Evolutionary conservation across 176 grass and related monocot species (phyloP).

Genomic region (Oryza nivara): DNA sequence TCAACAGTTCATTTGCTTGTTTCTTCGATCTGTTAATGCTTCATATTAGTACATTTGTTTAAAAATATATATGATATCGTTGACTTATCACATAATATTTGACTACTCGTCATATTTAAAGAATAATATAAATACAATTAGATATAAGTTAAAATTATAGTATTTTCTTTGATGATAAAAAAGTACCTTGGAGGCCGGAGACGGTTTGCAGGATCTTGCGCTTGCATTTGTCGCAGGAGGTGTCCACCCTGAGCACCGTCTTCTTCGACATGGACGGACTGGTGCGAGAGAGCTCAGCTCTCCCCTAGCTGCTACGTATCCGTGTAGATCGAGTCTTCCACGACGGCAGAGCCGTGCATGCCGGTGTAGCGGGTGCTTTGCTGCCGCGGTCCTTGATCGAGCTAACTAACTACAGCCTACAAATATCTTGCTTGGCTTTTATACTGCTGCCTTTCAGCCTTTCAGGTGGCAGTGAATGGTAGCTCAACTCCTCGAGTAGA

Average conservation of each 20-base stretch:
- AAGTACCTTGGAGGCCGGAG: conserved; percentile 59
- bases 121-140: too few species aligned
- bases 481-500: conserved; percentile 41
- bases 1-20: not conserved
- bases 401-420: not conserved
- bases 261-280: conserved; percentile 51
- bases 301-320: not conserved
- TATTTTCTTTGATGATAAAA: too few species aligned
- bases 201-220: conserved; percentile 71
- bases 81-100: too few species aligned
- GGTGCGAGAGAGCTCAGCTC: not conserved
- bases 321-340: too few species aligned
- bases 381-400: not conserved
- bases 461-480: conserved; percentile 24
- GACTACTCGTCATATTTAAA: too few species aligned
- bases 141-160: too few species aligned
- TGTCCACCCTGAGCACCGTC: conserved; percentile 62
- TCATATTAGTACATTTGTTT: not conserved
- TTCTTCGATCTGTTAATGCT: conserved; percentile 20
- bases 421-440: conserved; percentile 3
- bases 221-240: conserved; percentile 68
- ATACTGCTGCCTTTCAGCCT: conserved; percentile 32
- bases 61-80: too few species aligned
- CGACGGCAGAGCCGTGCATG: not conserved
- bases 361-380: not conserved